Evolutionary conservation across 1,284 basidiomycete genomes (phyloP).

Genomic region (Phlebopus sp.): DNA sequence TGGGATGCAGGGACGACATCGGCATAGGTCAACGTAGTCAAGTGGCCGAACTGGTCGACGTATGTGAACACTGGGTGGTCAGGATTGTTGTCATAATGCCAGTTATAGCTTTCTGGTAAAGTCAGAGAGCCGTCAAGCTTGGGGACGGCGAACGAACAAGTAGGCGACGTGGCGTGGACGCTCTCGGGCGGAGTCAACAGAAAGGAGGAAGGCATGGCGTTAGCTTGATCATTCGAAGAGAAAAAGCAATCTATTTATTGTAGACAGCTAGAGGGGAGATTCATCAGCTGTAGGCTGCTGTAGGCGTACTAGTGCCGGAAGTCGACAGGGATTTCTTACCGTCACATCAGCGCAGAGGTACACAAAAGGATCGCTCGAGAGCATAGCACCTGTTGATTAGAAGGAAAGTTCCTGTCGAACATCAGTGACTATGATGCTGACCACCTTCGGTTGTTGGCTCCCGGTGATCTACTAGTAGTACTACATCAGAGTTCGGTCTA

Average conservation of each 20-base stretch:
- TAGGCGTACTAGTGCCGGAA: no score
- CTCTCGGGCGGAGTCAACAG: background rate
- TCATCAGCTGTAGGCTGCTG: no score
- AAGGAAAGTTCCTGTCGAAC: background rate
- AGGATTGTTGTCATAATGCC: slow-evolving; percentile 27
- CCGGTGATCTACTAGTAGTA: no score
- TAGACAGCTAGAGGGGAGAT: background rate
- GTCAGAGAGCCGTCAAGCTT: slow-evolving; percentile 25
- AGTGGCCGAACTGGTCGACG: slow-evolving; percentile 9
- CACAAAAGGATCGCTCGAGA: no score
- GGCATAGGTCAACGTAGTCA: slow-evolving; percentile 14
- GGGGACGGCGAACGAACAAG: slow-evolving; percentile 14
- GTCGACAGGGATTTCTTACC: no score
- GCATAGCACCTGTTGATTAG: no score
- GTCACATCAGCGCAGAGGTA: no score
- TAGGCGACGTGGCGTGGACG: background rate
- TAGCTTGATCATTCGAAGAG: background rate
- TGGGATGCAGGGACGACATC: slow-evolving; percentile 12
- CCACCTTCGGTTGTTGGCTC: no score
- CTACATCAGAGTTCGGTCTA: no score
- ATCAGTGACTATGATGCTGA: no score
- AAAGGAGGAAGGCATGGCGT: background rate
- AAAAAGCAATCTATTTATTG: background rate
- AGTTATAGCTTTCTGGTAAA: slow-evolving; percentile 34
- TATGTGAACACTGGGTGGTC: slow-evolving; percentile 30